Base-by-base conservation (phyloP, 1,284 basidiomycete genomes). In the Wolfiporia cocos region DNA sequence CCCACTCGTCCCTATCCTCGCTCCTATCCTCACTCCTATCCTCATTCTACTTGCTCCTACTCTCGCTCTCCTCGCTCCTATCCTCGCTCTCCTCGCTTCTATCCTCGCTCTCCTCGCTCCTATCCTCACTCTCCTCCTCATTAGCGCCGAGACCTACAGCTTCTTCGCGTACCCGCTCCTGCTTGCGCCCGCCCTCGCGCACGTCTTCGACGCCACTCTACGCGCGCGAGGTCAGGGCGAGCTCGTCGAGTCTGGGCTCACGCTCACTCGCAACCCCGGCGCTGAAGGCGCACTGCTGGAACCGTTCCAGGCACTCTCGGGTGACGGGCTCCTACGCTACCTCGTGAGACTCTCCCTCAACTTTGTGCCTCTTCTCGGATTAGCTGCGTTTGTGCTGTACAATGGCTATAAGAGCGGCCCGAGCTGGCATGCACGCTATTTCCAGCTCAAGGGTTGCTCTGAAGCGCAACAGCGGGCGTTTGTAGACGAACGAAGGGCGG, bases 341-440 rank as follows among this genome's bases (percentile, higher is more conserved):
- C 46, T 81, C 32, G 44, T 79, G 26, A 71, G 76, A 0, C 64
- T 82, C 2, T 79, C 79, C 11, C 65, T 82, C 34, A 86, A 86
- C 61, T 64, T 78, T 30, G 71, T 88, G 24, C 85, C 85, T 0
- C 68, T 76, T 9, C 67, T 86, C 24, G 83, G 84, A 7, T 85
- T 83, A 0, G 72, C 68, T 6, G 60, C 80, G 46, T 87, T 87
- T 65, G 54, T 79, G 33, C 46, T 75, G 15, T 70, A 69, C 53
- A 76, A 76, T 44, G 72, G 72, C 2, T 47, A 59, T 37, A 50
- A 47, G 28, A 46, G 51, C 14, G 81, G 81, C 11, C 82, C 78
- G 0, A 61, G 68, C 5, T 81, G 73, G 61, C 83, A 86, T 57
- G 58, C 70, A 4, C 73, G 81, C 26, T 86, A 85, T 59, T 86